A percentile compares a stretch with the other conserved stretches of the same genome.
Conservation (phyloP, 495 filamentous ascomycete species). For the Daldinia concentrica region DNA sequence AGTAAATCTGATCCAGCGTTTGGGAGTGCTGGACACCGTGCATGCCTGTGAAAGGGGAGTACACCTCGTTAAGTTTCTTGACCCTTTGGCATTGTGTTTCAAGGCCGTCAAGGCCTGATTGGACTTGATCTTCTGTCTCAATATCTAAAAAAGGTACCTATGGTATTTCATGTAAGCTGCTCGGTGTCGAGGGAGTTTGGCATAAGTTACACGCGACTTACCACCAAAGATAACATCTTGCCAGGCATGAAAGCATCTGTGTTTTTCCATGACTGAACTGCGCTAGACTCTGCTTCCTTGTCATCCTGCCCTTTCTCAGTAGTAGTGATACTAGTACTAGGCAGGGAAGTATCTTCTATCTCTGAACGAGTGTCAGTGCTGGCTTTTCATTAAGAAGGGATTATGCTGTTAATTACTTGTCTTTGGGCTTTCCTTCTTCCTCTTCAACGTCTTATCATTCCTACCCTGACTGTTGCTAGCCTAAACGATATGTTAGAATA, state of each 20-base stretch:
- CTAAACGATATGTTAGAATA: neutral
- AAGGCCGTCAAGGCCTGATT: neutral
- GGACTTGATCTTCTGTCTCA: neutral
- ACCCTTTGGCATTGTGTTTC: neutral
- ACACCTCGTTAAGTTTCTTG: neutral
- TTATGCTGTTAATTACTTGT: neutral
- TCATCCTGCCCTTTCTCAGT: neutral
- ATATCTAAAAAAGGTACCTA: neutral
- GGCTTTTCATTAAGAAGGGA: neutral
- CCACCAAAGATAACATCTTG: neutral
- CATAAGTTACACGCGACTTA: neutral
- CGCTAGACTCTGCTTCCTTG: neutral
- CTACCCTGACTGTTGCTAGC: neutral
- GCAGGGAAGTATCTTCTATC: neutral
- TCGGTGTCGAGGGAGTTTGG: neutral
- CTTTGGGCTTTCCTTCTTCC: neutral
- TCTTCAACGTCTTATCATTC: neutral
- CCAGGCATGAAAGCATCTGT: neutral
- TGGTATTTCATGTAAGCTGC: neutral
- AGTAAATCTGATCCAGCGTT: neutral
- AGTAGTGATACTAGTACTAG: neutral
- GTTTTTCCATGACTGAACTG: neutral
- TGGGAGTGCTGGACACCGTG: neutral
- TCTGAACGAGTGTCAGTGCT: neutral
- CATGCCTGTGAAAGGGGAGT: neutral